These are phyloP conservation scores for Exidia glandulosa DNA, from an alignment of 768 basidiomycete genomes.

Conservation along the genomic window DNA sequence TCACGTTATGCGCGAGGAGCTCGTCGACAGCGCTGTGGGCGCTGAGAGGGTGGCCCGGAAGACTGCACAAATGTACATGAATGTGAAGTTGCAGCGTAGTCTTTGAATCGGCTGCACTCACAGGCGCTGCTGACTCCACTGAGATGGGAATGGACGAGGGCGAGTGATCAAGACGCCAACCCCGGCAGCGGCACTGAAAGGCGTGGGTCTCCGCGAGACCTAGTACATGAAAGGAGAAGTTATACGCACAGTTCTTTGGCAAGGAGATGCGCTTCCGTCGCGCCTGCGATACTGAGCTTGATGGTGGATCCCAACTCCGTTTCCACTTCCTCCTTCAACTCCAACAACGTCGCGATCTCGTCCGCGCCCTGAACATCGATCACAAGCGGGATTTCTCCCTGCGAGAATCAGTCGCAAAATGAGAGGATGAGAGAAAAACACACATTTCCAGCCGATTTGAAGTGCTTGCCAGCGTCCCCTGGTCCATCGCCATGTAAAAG, in stretches of 20 bases:
- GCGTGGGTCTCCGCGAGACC: not conserved
- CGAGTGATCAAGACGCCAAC: conserved; percentile 30
- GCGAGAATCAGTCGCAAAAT: not conserved
- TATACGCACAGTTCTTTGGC: conserved; percentile 48
- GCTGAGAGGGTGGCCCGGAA: conserved; percentile 28
- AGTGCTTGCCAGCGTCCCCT: conserved; percentile 45
- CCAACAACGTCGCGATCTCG: conserved; percentile 57
- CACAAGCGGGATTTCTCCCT: conserved; percentile 58
- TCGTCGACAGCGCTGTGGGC: conserved; percentile 18
- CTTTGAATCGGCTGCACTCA: too few species aligned
- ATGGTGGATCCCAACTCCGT: conserved; percentile 41
- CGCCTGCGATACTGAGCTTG: conserved; percentile 52
- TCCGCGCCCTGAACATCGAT: conserved; percentile 60
- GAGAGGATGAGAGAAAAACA: not conserved
- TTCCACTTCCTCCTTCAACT: conserved; percentile 59
- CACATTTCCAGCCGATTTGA: conserved; percentile 47
- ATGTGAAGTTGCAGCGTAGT: not conserved
- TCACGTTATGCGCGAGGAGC: conserved; percentile 24
- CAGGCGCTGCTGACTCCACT: conserved; percentile 23
- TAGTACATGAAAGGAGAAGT: not conserved
- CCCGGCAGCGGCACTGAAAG: conserved; percentile 8
- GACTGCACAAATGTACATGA: conserved; percentile 1
- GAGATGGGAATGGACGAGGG: conserved; percentile 22
- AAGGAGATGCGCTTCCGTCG: conserved; percentile 51
- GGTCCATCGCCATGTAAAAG: conserved; percentile 17